These are phyloP conservation scores for Vanrija humicola DNA, from an alignment of 1,284 basidiomycete species.

Conservation along the genomic window DNA sequence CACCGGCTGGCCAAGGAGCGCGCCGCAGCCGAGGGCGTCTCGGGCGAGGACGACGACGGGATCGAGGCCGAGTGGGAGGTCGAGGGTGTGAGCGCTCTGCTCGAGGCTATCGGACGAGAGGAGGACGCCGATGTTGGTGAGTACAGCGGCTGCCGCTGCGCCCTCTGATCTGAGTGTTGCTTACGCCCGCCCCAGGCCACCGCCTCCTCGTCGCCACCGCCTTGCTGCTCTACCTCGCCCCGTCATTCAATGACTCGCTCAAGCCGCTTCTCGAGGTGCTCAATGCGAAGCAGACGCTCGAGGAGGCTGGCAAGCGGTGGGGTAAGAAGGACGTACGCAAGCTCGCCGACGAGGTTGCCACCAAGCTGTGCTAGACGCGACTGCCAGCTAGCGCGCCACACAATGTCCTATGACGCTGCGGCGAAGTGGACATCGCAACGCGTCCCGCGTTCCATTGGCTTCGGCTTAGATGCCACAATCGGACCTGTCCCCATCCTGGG, in stretches of 20 bases:
- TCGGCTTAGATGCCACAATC: too few relatives aligned
- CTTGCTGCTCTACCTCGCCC: constrained; percentile 64
- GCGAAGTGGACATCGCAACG: too few relatives aligned
- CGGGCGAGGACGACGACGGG: constrained; percentile 50
- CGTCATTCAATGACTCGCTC: constrained; percentile 55
- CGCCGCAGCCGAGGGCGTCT: constrained; percentile 28
- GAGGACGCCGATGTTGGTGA: constrained; percentile 70
- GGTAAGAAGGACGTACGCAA: constrained; percentile 58
- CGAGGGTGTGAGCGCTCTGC: constrained; percentile 70
- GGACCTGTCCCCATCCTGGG: too few relatives aligned
- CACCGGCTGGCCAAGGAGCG: constrained; percentile 55
- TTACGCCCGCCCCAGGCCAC: constrained; percentile 57
- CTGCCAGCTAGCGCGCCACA: too few relatives aligned
- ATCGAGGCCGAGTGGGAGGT: constrained; percentile 74
- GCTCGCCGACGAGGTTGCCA: constrained; percentile 63
- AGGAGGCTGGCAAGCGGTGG: constrained; percentile 55
- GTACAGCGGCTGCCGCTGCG: constrained; percentile 38
- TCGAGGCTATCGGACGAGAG: constrained; percentile 70
- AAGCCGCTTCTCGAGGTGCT: constrained; percentile 69
- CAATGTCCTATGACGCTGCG: too few relatives aligned
- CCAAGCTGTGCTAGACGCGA: constrained; percentile 27
- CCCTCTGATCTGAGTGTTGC: neutral
- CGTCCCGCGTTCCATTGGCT: too few relatives aligned
- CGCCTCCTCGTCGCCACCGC: constrained; percentile 71
- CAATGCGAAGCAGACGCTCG: constrained; percentile 56